Percentiles rank a stretch among this genome's conserved stretches.
phyloP scores from a whole-genome alignment of 208 protist species.

The Trypanosoma scelopori region DNA sequence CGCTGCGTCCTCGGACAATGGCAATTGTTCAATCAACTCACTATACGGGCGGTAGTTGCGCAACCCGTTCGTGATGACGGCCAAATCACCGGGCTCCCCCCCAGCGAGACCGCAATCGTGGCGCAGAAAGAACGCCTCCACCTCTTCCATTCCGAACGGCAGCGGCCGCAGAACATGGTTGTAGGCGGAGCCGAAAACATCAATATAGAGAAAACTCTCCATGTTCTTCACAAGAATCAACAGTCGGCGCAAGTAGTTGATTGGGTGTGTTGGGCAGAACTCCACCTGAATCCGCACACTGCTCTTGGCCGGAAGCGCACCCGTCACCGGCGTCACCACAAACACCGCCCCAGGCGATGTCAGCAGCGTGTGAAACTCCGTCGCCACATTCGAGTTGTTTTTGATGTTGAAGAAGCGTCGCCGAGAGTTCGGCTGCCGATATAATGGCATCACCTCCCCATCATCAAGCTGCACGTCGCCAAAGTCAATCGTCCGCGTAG shows the following conservation, averaged over 20 bases:
- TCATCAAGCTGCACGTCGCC: slow-evolving; percentile 73
- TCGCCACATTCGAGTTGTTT: slow-evolving; percentile 46
- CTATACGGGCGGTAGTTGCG: slow-evolving; percentile 23
- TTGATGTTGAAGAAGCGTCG: slow-evolving; percentile 29
- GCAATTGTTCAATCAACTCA: slow-evolving; percentile 14
- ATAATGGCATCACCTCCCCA: neutral
- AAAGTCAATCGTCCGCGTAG: slow-evolving; percentile 70
- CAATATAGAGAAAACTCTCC: slow-evolving; percentile 54
- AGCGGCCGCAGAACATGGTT: slow-evolving; percentile 50
- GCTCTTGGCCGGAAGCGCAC: slow-evolving; percentile 50
- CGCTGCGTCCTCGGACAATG: slow-evolving; percentile 25
- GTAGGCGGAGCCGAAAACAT: slow-evolving; percentile 89
- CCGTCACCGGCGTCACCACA: slow-evolving; percentile 40
- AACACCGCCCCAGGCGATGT: slow-evolving; percentile 69
- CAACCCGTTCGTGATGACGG: slow-evolving; percentile 36
- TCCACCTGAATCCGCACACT: slow-evolving; percentile 50
- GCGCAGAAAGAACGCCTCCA: slow-evolving; percentile 62
- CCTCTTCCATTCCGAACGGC: slow-evolving; percentile 51
- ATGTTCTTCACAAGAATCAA: slow-evolving; percentile 61
- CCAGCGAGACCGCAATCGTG: slow-evolving; percentile 54
- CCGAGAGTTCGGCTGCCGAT: neutral
- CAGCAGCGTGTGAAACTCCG: slow-evolving; percentile 45
- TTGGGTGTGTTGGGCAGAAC: slow-evolving; percentile 72
- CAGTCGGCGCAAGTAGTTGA: slow-evolving; percentile 88
- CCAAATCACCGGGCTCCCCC: slow-evolving; percentile 62